Percentiles rank a stretch among this genome's conserved stretches.
Evolutionary conservation across 768 basidiomycete species (phyloP).

Genomic region (Psilocybe azurescens): DNA sequence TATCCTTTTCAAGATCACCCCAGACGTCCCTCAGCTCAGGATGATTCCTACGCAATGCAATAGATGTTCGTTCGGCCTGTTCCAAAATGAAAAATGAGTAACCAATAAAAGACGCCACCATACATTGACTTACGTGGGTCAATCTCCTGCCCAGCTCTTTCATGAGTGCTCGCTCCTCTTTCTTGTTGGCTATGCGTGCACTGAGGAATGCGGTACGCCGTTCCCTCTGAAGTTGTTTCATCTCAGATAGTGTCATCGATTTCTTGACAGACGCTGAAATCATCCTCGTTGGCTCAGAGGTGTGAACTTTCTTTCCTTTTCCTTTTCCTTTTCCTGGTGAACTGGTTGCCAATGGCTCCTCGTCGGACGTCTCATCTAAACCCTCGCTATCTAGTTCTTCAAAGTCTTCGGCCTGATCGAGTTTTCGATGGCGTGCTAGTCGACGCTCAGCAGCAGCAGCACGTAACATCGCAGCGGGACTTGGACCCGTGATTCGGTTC

Average conservation of each 20-base stretch:
- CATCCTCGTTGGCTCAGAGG: neutral
- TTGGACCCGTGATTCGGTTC: slow-evolving; percentile 37
- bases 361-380: slow-evolving; percentile 26
- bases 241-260: slow-evolving; percentile 39
- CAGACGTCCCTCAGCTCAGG: slow-evolving; percentile 84
- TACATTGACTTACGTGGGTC: slow-evolving; percentile 57
- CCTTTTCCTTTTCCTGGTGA: neutral
- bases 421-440: slow-evolving; percentile 36
- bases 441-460: slow-evolving; percentile 64
- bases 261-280: slow-evolving; percentile 4
- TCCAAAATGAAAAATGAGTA: neutral
- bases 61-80: slow-evolving; percentile 73
- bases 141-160: slow-evolving; percentile 73
- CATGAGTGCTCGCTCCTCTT: slow-evolving; percentile 55
- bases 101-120: neutral
- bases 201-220: slow-evolving; percentile 24
- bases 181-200: slow-evolving; percentile 36
- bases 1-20: slow-evolving; percentile 78
- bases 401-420: slow-evolving; percentile 38
- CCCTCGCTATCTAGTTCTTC: slow-evolving; percentile 34
- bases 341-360: slow-evolving; percentile 35
- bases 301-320: slow-evolving; percentile 18
- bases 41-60: slow-evolving; percentile 72
- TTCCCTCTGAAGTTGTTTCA: slow-evolving; percentile 31
- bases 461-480: slow-evolving; percentile 44